Evolutionary conservation across 164 flowering plant genomes (phyloP).

Genomic region (Macadamia integrifolia): DNA sequence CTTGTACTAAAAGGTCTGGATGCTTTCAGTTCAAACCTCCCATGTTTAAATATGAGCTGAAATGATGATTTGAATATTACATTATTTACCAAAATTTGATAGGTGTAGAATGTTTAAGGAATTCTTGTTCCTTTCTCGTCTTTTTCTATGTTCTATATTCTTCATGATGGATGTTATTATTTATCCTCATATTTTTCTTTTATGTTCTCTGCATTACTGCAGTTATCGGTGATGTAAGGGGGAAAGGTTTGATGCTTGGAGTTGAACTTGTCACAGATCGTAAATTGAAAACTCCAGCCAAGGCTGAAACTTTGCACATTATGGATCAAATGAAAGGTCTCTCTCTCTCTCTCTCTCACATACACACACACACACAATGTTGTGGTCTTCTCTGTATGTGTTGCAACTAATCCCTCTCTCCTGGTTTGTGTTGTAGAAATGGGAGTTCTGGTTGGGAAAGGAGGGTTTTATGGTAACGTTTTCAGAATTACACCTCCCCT

Average conservation of each 20-base stretch:
- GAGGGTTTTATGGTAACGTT: conserved; percentile 83
- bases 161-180: too few species aligned
- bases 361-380: neutral
- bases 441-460: conserved; percentile 90
- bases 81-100: too few species aligned
- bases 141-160: too few species aligned
- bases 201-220: conserved; percentile 5
- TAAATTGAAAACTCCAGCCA: conserved; percentile 75
- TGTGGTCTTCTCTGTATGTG: neutral
- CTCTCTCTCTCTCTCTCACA: conserved; percentile 8
- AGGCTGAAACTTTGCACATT: conserved; percentile 61
- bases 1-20: too few species aligned
- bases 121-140: too few species aligned
- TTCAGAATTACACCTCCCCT: conserved; percentile 96
- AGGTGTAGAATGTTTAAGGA: too few species aligned
- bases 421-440: conserved; percentile 33
- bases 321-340: conserved; percentile 95
- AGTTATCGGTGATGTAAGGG: conserved; percentile 97
- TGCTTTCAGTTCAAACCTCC: too few species aligned
- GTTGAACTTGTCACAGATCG: conserved; percentile 90
- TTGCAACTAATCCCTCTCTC: neutral
- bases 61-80: too few species aligned
- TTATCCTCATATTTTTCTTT: too few species aligned
- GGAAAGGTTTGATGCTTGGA: conserved; percentile 86
- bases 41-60: too few species aligned